Base-by-base conservation (phyloP, 768 basidiomycete species). In the Psilocybe tampanensis region DNA sequence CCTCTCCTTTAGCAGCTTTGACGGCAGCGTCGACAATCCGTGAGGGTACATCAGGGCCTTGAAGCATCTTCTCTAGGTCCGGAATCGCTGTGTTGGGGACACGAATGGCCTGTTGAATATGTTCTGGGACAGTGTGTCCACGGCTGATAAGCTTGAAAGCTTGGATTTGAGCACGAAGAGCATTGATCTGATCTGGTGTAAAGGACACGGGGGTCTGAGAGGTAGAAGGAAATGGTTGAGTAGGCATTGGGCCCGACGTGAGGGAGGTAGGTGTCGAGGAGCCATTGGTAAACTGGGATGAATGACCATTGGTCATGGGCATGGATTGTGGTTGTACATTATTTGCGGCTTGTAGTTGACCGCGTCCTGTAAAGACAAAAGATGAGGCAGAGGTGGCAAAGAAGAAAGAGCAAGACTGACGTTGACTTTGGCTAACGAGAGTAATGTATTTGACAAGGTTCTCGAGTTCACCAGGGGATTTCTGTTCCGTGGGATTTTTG, bases 161-260 rank as follows among this genome's bases (percentile, higher is more conserved):
- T 47, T 87, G 82, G 15, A 94, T 93, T 63, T 94, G 92, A 0
- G 89, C 85, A 13, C 89, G 83, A n/a, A 94, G 80, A 9, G 88
- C 82, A 55, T 76, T 78, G 45, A 93, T 86, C 65, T 93, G 93
- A 57, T 90, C 88, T 0, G 69, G 74, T 3, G 90, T 88, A 67
- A 95, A 94, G 4, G 89, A 88, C 26, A 93, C 85, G 36, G 91
- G 89, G 0, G 89, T 88, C 24, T 84, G 79, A 2, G 88, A 82
- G n/a, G 81, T 76, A 18, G 77, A 70, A 12, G 84, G 83, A 36
- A 78, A 74, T 12, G 80, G 59, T 47, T 80, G 84, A 1, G 77
- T 66, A 12, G 86, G 80, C 21, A 78, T 68, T 43, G 81, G 75
- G 6, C 84, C 85, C 5, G 80, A 75, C 12, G 78, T 70, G 53